Evolutionary conservation across 768 basidiomycete genomes (phyloP), one percentile per base, ranked within the genome.

Genomic region (Suillus americanus): DNA sequence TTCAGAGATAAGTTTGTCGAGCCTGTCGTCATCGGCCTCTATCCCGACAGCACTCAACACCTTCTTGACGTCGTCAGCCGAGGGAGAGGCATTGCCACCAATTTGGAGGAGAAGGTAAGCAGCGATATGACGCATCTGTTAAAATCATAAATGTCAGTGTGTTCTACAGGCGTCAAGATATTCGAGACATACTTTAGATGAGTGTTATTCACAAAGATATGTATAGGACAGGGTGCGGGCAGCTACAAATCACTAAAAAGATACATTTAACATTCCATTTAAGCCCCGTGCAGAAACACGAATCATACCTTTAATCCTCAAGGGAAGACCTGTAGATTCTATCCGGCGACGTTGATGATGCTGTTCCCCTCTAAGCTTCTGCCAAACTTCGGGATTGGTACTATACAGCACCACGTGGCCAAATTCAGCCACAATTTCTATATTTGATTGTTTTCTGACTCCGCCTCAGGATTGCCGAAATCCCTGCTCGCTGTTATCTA

Each of bases 41-140:
- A 97, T 89, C 72, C 93, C 94, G 72, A 94, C 97, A 67, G 89
- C 82, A 62, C 73, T 79, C 71, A 99, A 89, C 74, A 99, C 87
- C 73, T 89, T 89, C 82, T 89, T 94, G 82, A 99, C 84, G 77
- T 98, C 96, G 54, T 73, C 85, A 62, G 92, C 92, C 66, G 90
- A 88, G 68, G 97, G 96, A 67, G 85, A 86, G 72, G 89, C 80
- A 75, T 98, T 98, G 63, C 97, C 97, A 70, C 95, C 97, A 76
- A 88, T 86, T 79, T 92, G 91, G 81, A 98, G 95, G 77, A 99
- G 94, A 66, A 99, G 89, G 85, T 97, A 99, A 70, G 95, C 94
- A 81, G 95, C 96, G 79, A 98, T 82, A 76, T 95, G 82, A 80
- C 92, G 92, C 93, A 95, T 95, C 90, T 92, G 70, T 37, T 13